Evolutionary conservation across 2,329 filamentous ascomycete species (phyloP).

Genomic region (Claviceps monticola): DNA sequence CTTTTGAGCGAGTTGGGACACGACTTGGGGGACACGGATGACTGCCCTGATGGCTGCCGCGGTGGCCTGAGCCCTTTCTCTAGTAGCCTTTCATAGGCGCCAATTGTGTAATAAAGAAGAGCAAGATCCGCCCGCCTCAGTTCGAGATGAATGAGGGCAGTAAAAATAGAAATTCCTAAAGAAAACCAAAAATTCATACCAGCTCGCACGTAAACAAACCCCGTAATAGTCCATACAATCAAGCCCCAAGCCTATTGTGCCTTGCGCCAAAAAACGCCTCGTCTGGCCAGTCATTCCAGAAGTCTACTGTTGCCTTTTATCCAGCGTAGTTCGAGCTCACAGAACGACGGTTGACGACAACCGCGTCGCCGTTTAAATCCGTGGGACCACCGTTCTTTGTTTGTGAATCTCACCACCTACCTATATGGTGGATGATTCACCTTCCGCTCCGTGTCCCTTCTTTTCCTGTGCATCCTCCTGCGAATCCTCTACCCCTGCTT

Average conservation of each 20-base stretch:
- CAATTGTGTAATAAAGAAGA: no score
- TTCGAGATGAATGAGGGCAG: no score
- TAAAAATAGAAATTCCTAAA: no score
- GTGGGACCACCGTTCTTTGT: not conserved
- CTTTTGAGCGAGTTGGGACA: no score
- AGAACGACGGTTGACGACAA: not conserved
- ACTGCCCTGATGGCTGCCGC: no score
- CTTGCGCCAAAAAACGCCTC: constrained; percentile 10
- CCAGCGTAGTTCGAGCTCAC: not conserved
- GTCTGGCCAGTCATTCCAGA: constrained; percentile 1
- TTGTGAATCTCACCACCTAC: constrained; percentile 8
- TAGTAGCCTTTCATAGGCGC: no score
- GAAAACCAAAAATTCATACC: not conserved
- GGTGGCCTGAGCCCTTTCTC: no score
- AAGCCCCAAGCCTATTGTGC: not conserved
- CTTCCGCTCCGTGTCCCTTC: constrained; percentile 12
- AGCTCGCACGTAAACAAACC: not conserved
- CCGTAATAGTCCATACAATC: constrained; percentile 1
- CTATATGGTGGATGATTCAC: constrained; percentile 10
- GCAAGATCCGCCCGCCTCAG: no score
- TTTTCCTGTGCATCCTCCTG: constrained; percentile 21
- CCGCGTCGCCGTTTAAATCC: not conserved
- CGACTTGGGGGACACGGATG: no score
- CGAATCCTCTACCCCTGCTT: constrained; percentile 17
- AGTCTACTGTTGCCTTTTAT: constrained; percentile 2